Base-by-base conservation (phyloP, 2,329 filamentous ascomycete species). In the Alternaria triticimaculans region DNA sequence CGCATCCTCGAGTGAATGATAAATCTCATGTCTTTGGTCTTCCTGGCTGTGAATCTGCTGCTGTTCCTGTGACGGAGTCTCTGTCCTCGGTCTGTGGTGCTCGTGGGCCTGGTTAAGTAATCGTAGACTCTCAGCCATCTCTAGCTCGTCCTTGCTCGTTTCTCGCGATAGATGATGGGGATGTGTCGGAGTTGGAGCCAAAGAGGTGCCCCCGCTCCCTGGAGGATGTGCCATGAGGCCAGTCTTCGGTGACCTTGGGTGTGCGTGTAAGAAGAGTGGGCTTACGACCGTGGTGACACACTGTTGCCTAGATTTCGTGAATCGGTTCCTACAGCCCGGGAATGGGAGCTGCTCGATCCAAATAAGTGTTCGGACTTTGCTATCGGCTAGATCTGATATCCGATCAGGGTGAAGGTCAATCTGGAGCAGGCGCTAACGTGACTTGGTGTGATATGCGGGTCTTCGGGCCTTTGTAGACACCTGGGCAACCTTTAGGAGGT, bases 71-170 rank as follows among this genome's bases (percentile, higher is more conserved):
- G 70, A 59, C 7, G 64, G 63, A 9, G 70, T 66, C 46, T 63
- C 58, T 23, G 63, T 58, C 62, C 71, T 71, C 37, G 71, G 59
- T 21, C 69, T 64, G 41, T 71, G 72, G 46, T 70, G 65, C 49
- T 76, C 76, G 67, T 84, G 81, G 10, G 82, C 80, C 63, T 84
- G 83, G 60, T 82, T 83, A 43, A 85, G 66, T 54, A 77, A 67
- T 58, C 72, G 78, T 25, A 86, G 80, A 65, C 82, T 82, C 65
- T 82, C 80, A 12, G 84, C 84, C 72, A 83, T 80, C 70, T 85
- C 84, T 25, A 85, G 76, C 67, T 86, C 84, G 74, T 85, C 81
- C 67, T 80, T 80, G 58, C 84, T 85, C 5, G 81, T 81, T 60
- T 84, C 78, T 44, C 80, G 72, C 21, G 80, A 79, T n/a, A 82